phyloP scores from a whole-genome alignment of 2,329 filamentous ascomycete species.

The Penicillium sp. region DNA sequence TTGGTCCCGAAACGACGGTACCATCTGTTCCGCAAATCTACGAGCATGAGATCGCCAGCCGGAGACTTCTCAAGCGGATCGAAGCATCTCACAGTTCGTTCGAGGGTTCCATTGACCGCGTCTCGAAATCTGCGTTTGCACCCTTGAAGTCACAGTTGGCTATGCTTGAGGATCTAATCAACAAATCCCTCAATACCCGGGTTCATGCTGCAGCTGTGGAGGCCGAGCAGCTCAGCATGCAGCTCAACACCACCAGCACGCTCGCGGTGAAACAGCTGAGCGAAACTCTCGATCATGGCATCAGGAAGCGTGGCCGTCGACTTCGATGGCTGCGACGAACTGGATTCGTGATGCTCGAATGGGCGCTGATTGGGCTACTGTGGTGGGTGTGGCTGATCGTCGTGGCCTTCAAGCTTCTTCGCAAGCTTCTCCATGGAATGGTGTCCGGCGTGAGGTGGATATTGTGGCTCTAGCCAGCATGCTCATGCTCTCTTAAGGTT shows the following conservation, averaged over 20 bases:
- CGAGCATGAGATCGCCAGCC: slow-evolving; percentile 60
- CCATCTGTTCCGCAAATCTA: slow-evolving; percentile 52
- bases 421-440: slow-evolving; percentile 65
- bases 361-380: slow-evolving; percentile 84
- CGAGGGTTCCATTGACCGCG: slow-evolving; percentile 50
- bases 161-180: slow-evolving; percentile 52
- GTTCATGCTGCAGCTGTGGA: slow-evolving; percentile 74
- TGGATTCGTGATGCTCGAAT: slow-evolving; percentile 84
- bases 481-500: background rate
- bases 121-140: slow-evolving; percentile 52
- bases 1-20: slow-evolving; percentile 37
- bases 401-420: slow-evolving; percentile 70
- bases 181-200: slow-evolving; percentile 58
- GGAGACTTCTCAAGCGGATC: slow-evolving; percentile 55
- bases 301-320: slow-evolving; percentile 74
- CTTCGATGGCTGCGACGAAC: slow-evolving; percentile 76
- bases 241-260: slow-evolving; percentile 76
- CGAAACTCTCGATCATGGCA: slow-evolving; percentile 71
- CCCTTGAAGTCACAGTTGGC: slow-evolving; percentile 51
- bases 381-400: slow-evolving; percentile 95
- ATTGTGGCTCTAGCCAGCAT: slow-evolving; percentile 69
- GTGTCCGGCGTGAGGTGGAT: slow-evolving; percentile 74
- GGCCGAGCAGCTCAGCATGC: slow-evolving; percentile 76
- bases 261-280: slow-evolving; percentile 79
- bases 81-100: slow-evolving; percentile 52